Evolutionary conservation across 306 rosid genomes (phyloP).

Genomic region (Crotalaria pallida): DNA sequence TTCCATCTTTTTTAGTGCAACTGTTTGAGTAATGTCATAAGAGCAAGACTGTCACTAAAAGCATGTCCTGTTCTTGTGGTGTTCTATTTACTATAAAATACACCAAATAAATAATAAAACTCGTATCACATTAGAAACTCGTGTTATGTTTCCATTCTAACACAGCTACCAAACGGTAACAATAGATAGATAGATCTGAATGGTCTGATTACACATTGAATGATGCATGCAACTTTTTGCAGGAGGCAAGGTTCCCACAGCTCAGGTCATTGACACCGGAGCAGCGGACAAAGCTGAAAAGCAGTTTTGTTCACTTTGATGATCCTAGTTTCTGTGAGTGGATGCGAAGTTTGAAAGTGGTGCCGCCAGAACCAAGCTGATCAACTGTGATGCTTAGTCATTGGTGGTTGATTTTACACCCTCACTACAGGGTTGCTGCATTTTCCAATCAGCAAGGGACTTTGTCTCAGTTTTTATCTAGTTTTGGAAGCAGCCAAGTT

Average conservation of each 20-base stretch:
- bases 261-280: constrained; percentile 62
- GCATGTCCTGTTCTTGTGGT: too few species aligned
- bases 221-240: constrained; percentile 21
- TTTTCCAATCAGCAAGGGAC: constrained; percentile 6
- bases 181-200: too few species aligned
- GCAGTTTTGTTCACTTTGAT: constrained; percentile 86
- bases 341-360: constrained; percentile 74
- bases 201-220: neutral
- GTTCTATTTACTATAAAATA: too few species aligned
- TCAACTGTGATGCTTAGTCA: neutral
- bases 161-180: too few species aligned
- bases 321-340: constrained; percentile 95
- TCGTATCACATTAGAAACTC: too few species aligned
- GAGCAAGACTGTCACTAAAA: too few species aligned
- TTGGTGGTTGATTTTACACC: constrained; percentile 21
- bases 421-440: constrained; percentile 8
- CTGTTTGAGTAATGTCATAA: too few species aligned
- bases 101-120: too few species aligned
- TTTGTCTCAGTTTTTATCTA: constrained; percentile 11
- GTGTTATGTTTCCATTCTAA: too few species aligned
- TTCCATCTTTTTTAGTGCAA: too few species aligned
- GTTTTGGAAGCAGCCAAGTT: constrained; percentile 29
- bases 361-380: constrained; percentile 89
- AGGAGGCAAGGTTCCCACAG: constrained; percentile 95
- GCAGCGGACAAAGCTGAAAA: constrained; percentile 81